These are phyloP conservation scores for Ceratobasidium sp. DNA, from an alignment of 1,284 basidiomycete genomes.

Conservation along the genomic window DNA sequence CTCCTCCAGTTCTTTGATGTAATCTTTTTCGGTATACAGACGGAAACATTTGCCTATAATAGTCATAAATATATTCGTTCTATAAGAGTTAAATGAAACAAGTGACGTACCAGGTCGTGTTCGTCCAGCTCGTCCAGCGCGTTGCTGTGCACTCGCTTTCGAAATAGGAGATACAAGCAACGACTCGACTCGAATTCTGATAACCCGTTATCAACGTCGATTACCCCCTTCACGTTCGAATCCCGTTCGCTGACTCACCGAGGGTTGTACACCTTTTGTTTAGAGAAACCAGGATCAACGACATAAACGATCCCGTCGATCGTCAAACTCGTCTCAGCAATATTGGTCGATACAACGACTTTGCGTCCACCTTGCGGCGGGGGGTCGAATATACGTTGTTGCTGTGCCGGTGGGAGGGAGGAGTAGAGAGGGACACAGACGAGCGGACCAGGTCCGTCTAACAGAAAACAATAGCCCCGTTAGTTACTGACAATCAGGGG, in stretches of 20 bases:
- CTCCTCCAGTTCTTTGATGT: constrained; percentile 94
- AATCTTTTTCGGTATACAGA: constrained; percentile 97
- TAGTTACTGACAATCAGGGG: no score
- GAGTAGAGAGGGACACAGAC: constrained; percentile 94
- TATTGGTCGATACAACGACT: constrained; percentile 96
- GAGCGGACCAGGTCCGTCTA: constrained; percentile 87
- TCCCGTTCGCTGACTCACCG: neutral
- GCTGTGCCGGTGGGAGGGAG: constrained; percentile 91
- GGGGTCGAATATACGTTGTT: constrained; percentile 95
- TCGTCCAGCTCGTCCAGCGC: constrained; percentile 88
- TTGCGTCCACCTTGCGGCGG: constrained; percentile 93
- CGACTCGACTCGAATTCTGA: constrained; percentile 93
- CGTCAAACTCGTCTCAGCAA: constrained; percentile 97
- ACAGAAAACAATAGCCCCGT: no score
- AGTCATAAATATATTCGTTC: neutral
- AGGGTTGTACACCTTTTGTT: constrained; percentile 98
- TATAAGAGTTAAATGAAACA: neutral
- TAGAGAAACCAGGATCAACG: constrained; percentile 95
- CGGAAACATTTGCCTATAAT: constrained; percentile 94
- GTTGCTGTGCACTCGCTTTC: constrained; percentile 95
- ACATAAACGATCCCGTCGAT: constrained; percentile 99
- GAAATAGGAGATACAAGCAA: constrained; percentile 95
- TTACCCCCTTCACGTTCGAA: no score
- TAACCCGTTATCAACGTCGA: constrained; percentile 70
- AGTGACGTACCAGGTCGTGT: constrained; percentile 73